Evolutionary conservation across 116 monocot species (phyloP).

Genomic region (Thalassia testudinum): DNA sequence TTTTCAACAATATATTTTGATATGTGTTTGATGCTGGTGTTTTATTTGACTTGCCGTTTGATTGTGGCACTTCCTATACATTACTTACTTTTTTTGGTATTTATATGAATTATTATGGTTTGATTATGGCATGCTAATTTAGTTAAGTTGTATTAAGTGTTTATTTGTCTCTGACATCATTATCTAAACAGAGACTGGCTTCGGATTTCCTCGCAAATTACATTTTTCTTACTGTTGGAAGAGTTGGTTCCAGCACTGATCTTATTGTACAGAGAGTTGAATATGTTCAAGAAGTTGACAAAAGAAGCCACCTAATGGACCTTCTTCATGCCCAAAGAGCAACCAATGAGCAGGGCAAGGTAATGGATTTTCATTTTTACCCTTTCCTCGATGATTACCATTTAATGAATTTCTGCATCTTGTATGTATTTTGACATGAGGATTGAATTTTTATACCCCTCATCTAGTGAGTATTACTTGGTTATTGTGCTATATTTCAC

Average conservation of each 20-base stretch:
- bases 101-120: no score
- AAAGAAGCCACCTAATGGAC: constrained; percentile 78
- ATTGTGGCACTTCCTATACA: no score
- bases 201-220: constrained; percentile 60
- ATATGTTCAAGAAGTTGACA: constrained; percentile 54
- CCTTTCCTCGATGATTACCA: background rate
- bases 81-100: no score
- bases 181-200: constrained; percentile 47
- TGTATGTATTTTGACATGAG: no score
- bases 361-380: background rate
- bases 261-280: constrained; percentile 73
- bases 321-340: constrained; percentile 67
- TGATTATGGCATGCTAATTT: no score
- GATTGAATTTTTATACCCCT: no score
- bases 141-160: no score
- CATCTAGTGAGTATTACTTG: no score
- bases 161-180: background rate
- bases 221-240: constrained; percentile 78
- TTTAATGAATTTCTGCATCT: background rate
- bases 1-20: no score
- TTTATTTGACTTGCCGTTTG: no score
- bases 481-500: no score
- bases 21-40: no score
- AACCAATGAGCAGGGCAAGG: constrained; percentile 46
- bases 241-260: constrained; percentile 81